phyloP scores from a whole-genome alignment of 2,329 filamentous ascomycete genomes.

The Penicillium sp. region DNA sequence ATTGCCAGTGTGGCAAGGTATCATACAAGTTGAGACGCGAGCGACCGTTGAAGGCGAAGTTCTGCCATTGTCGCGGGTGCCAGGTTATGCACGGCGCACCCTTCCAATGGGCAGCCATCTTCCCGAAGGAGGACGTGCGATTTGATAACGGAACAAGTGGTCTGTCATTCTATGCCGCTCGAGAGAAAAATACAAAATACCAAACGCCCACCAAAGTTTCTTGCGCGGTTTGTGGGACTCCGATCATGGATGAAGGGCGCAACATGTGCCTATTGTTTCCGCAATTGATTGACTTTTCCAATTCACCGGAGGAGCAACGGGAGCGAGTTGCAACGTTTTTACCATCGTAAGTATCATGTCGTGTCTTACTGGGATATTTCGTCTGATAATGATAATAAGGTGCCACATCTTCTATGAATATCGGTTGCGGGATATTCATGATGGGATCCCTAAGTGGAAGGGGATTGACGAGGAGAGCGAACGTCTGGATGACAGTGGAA shows the following conservation, averaged over 20 bases:
- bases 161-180: conserved; percentile 63
- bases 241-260: conserved; percentile 85
- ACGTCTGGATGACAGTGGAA: not conserved
- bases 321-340: not conserved
- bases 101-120: conserved; percentile 89
- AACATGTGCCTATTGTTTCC: conserved; percentile 85
- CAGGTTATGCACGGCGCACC: conserved; percentile 79
- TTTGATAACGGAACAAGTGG: conserved; percentile 66
- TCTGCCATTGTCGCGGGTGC: conserved; percentile 81
- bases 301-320: not conserved
- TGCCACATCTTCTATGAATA: not conserved
- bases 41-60: conserved; percentile 72
- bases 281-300: conserved; percentile 54
- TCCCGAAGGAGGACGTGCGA: conserved; percentile 74
- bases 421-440: not conserved
- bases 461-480: not conserved
- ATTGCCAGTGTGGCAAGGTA: conserved; percentile 76
- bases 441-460: not conserved
- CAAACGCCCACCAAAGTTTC: conserved; percentile 78
- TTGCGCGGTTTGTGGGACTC: conserved; percentile 71
- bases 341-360: not conserved
- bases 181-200: conserved; percentile 48
- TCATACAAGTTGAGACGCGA: conserved; percentile 69
- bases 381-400: not conserved
- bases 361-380: not conserved